Conservation (phyloP, 1,284 basidiomycete species). For the Rugosomyces carneus region DNA sequence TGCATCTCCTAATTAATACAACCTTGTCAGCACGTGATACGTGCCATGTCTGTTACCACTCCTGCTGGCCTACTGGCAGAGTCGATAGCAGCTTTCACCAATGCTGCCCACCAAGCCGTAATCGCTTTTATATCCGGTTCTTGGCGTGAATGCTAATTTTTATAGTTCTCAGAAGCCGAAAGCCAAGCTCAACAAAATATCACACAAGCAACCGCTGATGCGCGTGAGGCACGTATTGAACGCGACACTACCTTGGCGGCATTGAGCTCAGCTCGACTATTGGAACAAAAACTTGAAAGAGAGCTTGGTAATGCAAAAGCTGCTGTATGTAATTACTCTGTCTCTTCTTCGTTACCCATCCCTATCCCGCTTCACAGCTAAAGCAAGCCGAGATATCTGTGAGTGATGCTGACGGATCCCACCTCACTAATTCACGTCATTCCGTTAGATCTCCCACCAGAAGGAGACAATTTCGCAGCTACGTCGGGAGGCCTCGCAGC, state of each 20-base stretch:
- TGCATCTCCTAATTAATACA: neutral
- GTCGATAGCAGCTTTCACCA: constrained; percentile 27
- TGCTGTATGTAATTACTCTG: constrained; percentile 35
- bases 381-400: constrained; percentile 56
- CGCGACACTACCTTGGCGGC: constrained; percentile 49
- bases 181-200: constrained; percentile 39
- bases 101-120: constrained; percentile 27
- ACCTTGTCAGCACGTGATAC: neutral
- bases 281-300: constrained; percentile 43
- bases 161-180: constrained; percentile 41
- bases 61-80: constrained; percentile 26
- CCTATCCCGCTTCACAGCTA: constrained; percentile 33
- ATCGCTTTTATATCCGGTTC: constrained; percentile 4
- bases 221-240: constrained; percentile 41
- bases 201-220: constrained; percentile 37
- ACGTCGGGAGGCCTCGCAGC: constrained; percentile 49
- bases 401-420: constrained; percentile 12
- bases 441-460: constrained; percentile 46
- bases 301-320: constrained; percentile 45
- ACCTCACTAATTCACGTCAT: neutral
- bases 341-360: constrained; percentile 8
- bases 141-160: neutral
- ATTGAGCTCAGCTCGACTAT: constrained; percentile 38
- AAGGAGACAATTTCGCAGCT: constrained; percentile 54
- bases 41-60: constrained; percentile 16